Percentiles rank a stretch among this genome's conserved stretches.
These are phyloP conservation scores for Asterochloris erici DNA, from an alignment of 139 green algal species.

Conservation along the genomic window DNA sequence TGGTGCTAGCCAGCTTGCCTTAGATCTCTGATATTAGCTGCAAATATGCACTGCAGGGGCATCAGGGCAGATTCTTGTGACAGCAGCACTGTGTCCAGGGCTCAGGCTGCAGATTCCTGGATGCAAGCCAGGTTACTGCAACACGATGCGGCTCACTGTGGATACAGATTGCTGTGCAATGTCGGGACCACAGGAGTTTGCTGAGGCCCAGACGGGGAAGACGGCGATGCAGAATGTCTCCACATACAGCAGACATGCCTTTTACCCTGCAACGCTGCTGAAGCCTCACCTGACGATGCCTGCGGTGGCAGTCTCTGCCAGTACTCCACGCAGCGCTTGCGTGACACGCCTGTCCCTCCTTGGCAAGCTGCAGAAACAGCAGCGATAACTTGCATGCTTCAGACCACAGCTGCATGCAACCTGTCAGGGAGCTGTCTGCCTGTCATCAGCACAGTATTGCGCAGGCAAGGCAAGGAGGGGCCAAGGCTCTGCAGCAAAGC, in stretches of 20 bases:
- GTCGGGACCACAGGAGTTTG: not conserved
- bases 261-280: not conserved
- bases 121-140: not conserved
- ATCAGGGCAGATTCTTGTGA: not conserved
- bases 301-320: constrained; percentile 50
- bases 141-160: not conserved
- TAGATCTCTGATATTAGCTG: not conserved
- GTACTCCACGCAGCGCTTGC: constrained; percentile 37
- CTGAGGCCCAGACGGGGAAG: not conserved
- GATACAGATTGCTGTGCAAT: not conserved
- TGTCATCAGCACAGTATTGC: not conserved
- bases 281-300: constrained; percentile 30
- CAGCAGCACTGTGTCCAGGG: not conserved
- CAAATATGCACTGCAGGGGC: not conserved
- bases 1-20: not conserved
- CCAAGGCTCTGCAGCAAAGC: too few species aligned
- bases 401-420: not conserved
- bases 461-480: not conserved
- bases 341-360: constrained; percentile 21
- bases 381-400: not conserved
- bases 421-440: not conserved
- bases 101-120: not conserved
- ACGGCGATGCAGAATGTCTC: not conserved
- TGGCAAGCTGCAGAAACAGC: not conserved
- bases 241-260: not conserved